Base-by-base conservation (phyloP, 1,284 basidiomycete species). In the Cryptococcus jaspeensis region DNA sequence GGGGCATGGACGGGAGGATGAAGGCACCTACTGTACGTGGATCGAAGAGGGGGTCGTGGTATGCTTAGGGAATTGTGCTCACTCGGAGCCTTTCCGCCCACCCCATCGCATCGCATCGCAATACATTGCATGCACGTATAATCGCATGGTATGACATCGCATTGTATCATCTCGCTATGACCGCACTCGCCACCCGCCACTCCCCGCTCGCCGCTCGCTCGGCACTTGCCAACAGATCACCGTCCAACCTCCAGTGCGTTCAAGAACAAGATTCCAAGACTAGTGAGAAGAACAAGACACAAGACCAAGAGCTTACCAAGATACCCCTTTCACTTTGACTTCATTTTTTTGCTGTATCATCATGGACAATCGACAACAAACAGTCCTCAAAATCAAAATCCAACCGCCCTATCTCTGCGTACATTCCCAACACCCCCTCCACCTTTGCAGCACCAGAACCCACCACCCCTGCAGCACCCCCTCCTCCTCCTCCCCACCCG, bases 181-280 rank as follows among this genome's bases (percentile, higher is more conserved):
- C n/a, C n/a, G n/a, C n/a, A n/a, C n/a, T n/a, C n/a, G 15, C 38
- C 48, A 45, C 51, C 36, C 18, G 28, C 36, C 20, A 47, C 36
- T n/a, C 28, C 18, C 25, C 32, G 18, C 9, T 23, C 5, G 43
- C 13, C 7, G 36, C 2, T 32, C 6, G 15, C 20, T n/a, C n/a
- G 32, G 36, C 15, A 32, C 13, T 45, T 12, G 23, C 22, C 35
- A 20, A 28, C 51, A 72, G 70, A 72, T 72, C 45, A 72, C 55
- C 9, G 53, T 72, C 18, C 70, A 72, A 55, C 67, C 70, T 56
- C 70, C 70, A 20, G 70, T 72, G 50, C 50, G 70, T 68, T 28
- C 47, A 40, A 43, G n/a, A n/a, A n/a, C n/a, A n/a, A n/a, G 40
- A 13, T 50, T 52, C 37, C 11, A 22, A 38, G 28, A 40, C 52